phyloP scores from a whole-genome alignment of 345 rosid genomes.

The Eutrema yunnanense region DNA sequence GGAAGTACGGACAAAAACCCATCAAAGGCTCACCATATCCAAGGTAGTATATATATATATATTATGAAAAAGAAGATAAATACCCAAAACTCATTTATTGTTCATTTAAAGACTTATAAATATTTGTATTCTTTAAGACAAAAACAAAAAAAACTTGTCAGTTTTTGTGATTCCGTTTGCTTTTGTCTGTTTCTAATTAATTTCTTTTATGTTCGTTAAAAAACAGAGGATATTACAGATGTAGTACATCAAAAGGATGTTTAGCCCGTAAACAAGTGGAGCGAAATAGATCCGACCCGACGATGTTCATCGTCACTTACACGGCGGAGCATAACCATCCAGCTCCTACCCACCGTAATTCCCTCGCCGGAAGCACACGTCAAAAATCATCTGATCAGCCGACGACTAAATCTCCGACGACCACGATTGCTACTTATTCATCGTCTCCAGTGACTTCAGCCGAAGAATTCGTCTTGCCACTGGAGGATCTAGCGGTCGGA shows the following conservation, averaged over 20 bases:
- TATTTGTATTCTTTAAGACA: conserved; percentile 20
- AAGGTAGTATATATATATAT: conserved; percentile 35
- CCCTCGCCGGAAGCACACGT: conserved; percentile 91
- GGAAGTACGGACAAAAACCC: conserved; percentile 99
- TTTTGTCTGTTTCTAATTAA: conserved; percentile 4
- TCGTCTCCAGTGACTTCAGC: conserved; percentile 55
- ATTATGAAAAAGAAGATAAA: background rate
- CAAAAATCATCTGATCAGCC: conserved; percentile 49
- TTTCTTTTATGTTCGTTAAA: background rate
- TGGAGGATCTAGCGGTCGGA: conserved; percentile 43
- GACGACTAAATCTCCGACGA: conserved; percentile 23
- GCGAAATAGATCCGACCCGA: conserved; percentile 93
- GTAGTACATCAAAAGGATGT: conserved; percentile 94
- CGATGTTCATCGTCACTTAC: conserved; percentile 84
- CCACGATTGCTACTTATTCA: conserved; percentile 35
- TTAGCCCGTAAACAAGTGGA: conserved; percentile 98
- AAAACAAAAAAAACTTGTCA: background rate
- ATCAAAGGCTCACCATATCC: conserved; percentile 99
- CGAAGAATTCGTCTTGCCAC: conserved; percentile 30
- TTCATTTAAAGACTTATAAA: conserved; percentile 1
- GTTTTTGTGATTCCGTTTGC: conserved; percentile 14
- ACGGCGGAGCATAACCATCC: conserved; percentile 95
- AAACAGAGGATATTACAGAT: conserved; percentile 88
- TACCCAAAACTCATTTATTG: conserved; percentile 10
- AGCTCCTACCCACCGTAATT: conserved; percentile 89